A percentile compares a stretch with the other conserved stretches of the same genome.
phyloP scores from a whole-genome alignment of 164 flowering plant species.

The Hamamelis virginiana region DNA sequence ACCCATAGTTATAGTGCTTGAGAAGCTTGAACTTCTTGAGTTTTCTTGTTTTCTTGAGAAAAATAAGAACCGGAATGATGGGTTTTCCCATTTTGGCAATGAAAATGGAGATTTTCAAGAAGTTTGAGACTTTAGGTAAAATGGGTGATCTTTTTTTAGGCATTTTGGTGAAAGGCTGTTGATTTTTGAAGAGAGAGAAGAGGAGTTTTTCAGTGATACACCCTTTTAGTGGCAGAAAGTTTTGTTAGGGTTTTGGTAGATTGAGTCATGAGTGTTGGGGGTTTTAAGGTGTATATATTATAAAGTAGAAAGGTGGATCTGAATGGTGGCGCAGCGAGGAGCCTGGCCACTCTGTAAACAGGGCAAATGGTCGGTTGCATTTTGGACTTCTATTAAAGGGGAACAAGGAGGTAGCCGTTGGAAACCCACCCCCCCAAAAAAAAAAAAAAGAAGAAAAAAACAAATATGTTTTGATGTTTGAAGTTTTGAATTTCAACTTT shows the following conservation, averaged over 20 bases:
- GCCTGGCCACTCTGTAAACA: conserved; percentile 31
- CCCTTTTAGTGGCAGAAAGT: conserved; percentile 2
- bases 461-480: too few species aligned
- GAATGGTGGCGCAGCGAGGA: conserved; percentile 3
- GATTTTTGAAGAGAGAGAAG: neutral
- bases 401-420: conserved; percentile 32
- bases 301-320: neutral
- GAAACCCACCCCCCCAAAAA: neutral
- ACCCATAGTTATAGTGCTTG: conserved; percentile 38
- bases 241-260: neutral
- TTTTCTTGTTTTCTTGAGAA: conserved; percentile 35
- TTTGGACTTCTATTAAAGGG: conserved; percentile 12
- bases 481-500: neutral
- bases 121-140: conserved; percentile 38
- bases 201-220: neutral
- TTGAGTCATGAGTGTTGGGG: neutral
- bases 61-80: conserved; percentile 33
- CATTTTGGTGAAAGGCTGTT: conserved; percentile 25
- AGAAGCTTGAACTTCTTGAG: conserved; percentile 34
- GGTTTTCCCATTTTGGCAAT: conserved; percentile 39
- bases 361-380: conserved; percentile 23
- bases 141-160: conserved; percentile 31
- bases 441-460: too few species aligned
- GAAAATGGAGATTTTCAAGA: conserved; percentile 36
- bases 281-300: conserved; percentile 1